phyloP scores from a whole-genome alignment of 768 basidiomycete species.

The Pleurotus tuber-regium region DNA sequence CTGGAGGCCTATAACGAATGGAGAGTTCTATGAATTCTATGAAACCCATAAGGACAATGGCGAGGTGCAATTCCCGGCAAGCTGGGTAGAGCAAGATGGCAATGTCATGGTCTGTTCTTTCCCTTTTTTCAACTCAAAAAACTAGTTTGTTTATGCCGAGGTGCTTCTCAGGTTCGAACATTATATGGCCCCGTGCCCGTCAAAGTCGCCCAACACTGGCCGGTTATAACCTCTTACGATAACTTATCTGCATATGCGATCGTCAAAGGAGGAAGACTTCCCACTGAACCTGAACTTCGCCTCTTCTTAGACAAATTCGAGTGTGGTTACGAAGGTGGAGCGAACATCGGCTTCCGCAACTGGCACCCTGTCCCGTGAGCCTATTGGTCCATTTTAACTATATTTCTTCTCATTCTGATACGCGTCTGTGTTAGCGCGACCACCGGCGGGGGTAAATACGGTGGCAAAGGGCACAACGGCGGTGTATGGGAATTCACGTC shows the following conservation, averaged over 20 bases:
- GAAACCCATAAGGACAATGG: constrained; percentile 31
- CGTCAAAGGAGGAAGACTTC: constrained; percentile 90
- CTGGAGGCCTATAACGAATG: constrained; percentile 86
- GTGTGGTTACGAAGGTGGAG: constrained; percentile 70
- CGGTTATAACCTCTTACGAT: constrained; percentile 74
- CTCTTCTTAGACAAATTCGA: constrained; percentile 76
- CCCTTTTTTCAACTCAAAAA: background rate
- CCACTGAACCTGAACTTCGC: constrained; percentile 85
- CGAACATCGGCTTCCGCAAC: constrained; percentile 85
- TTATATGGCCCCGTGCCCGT: constrained; percentile 84
- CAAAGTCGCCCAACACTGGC: constrained; percentile 80
- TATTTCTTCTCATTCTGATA: constrained; percentile 1
- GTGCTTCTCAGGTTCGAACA: constrained; percentile 62
- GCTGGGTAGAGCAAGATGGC: constrained; percentile 64
- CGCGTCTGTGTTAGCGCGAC: constrained; percentile 51
- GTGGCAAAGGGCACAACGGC: constrained; percentile 77
- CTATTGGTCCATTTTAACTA: background rate
- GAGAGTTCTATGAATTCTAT: constrained; percentile 77
- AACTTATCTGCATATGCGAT: constrained; percentile 78
- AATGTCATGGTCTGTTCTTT: constrained; percentile 42
- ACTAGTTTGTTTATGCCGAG: background rate
- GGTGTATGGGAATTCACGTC: constrained; percentile 99
- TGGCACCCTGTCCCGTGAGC: constrained; percentile 93
- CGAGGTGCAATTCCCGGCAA: constrained; percentile 57
- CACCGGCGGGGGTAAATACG: constrained; percentile 48